These are phyloP conservation scores for Crithidia sp. DNA, from an alignment of 208 protist species.

Conservation along the genomic window DNA sequence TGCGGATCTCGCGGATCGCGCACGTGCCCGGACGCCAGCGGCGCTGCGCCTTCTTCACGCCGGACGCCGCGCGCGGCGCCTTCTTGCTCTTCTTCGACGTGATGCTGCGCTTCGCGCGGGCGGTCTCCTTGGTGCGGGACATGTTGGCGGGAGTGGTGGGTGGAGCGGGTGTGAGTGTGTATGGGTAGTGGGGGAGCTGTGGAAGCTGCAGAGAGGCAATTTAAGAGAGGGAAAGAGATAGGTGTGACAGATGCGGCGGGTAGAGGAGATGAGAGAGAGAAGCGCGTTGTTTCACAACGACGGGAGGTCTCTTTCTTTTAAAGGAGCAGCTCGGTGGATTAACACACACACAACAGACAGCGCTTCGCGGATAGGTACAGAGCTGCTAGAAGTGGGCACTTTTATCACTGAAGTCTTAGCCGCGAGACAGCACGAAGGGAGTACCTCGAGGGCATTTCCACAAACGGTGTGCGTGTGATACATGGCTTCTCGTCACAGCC, in stretches of 20 bases:
- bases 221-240: background rate
- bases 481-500: too few relatives aligned
- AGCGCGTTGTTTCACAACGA: background rate
- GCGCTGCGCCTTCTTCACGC: slow-evolving; percentile 97
- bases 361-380: too few relatives aligned
- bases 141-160: slow-evolving; percentile 48
- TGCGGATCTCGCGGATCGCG: slow-evolving; percentile 97
- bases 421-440: too few relatives aligned
- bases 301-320: too few relatives aligned
- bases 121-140: slow-evolving; percentile 98
- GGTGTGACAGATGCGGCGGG: slow-evolving; percentile 1
- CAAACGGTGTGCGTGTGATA: too few relatives aligned
- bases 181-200: slow-evolving; percentile 19
- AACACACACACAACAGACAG: too few relatives aligned
- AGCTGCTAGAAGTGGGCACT: too few relatives aligned
- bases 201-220: slow-evolving; percentile 7
- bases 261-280: slow-evolving; percentile 1
- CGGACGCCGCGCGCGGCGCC: slow-evolving; percentile 93
- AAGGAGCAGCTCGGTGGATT: too few relatives aligned
- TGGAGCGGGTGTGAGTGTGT: slow-evolving; percentile 7
- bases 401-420: too few relatives aligned
- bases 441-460: too few relatives aligned
- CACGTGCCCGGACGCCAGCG: slow-evolving; percentile 97
- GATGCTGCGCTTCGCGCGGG: slow-evolving; percentile 97
- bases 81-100: slow-evolving; percentile 97